Base-by-base conservation (phyloP, 2,329 filamentous ascomycete species). In the Fusarium dlaminii region DNA sequence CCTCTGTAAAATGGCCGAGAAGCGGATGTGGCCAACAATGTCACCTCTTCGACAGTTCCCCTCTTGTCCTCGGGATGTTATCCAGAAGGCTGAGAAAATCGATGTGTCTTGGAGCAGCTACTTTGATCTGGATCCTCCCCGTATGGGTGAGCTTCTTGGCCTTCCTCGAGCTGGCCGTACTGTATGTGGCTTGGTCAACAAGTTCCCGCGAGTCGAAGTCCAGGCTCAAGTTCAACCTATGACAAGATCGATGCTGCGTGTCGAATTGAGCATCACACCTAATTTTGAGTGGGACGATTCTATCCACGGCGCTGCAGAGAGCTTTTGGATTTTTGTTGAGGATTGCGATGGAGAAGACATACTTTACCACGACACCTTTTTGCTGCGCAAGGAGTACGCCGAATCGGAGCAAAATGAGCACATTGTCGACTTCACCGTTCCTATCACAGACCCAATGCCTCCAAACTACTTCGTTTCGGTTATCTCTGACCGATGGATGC, bases 11-110 rank as follows among this genome's bases (percentile, higher is more conserved):
- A 98, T 98, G 94, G 96, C 96, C 1, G 96, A 99, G 86, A 98
- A 98, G 87, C 90, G 97, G 56, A 99, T 99, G 97, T 99, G 96
- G 96, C 95, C 96, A 20, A 98, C 96, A 11, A 99, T 98, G 96
- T 94, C 94, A 42, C 96, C 97, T 17, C 87, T 99, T 37, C 91
- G 96, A 61, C 96, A 99, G 79, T 99, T 99, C 80, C 90, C 93
- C 8, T 85, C 86, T 43, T 98, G 95, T 79, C 91, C 95, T 7
- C 87, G 91, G 45, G 96, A 98, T 66, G 94, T 98, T 60, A 86
- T 98, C 55, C 91, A 94, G 75, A 98, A 98, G 84, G 93, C 95
- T 7, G 96, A 99, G 85, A 90, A 95, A 75, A 97, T 98, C 70
- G 95, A 98, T 76, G 95, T 98, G 27, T 92, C 94, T 3, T 99